Evolutionary conservation across 371 early-diverging fungal genomes (phyloP).

Genomic region (Vittaforma corneae): DNA sequence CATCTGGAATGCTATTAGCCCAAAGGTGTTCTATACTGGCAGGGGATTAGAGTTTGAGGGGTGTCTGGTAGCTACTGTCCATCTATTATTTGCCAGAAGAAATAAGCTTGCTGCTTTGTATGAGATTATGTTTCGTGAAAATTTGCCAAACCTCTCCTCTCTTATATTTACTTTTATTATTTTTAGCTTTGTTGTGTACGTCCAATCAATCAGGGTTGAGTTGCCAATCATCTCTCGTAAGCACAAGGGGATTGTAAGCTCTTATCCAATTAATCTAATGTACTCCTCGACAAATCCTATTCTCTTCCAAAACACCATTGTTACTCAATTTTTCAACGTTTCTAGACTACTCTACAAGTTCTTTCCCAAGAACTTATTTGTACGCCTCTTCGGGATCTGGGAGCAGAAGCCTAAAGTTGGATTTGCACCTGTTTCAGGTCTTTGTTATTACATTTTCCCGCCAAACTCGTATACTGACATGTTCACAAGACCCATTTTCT

Average conservation of each 20-base stretch:
- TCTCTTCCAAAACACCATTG: slow-evolving; percentile 91
- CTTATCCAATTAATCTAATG: slow-evolving; percentile 94
- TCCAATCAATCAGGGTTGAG: slow-evolving; percentile 97
- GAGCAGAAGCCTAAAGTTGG: slow-evolving; percentile 65
- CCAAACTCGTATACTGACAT: slow-evolving; percentile 73
- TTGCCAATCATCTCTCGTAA: slow-evolving; percentile 88
- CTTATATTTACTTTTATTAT: slow-evolving; percentile 74
- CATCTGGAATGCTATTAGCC: slow-evolving; percentile 94
- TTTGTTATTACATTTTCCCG: slow-evolving; percentile 91
- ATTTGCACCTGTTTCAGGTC: slow-evolving; percentile 75
- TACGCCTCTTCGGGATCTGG: slow-evolving; percentile 90
- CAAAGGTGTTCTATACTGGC: slow-evolving; percentile 85
- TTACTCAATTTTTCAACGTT: slow-evolving; percentile 81
- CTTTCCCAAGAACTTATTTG: slow-evolving; percentile 81
- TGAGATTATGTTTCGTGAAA: slow-evolving; percentile 89
- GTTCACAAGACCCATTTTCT: slow-evolving; percentile 75
- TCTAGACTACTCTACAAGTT: slow-evolving; percentile 84
- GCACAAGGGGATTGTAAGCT: slow-evolving; percentile 83
- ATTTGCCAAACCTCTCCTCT: slow-evolving; percentile 87
- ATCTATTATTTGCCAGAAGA: slow-evolving; percentile 77
- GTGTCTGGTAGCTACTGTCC: slow-evolving; percentile 82
- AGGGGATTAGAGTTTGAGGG: slow-evolving; percentile 97
- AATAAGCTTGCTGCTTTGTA: slow-evolving; percentile 91
- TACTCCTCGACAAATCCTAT: slow-evolving; percentile 99
- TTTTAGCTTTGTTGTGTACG: slow-evolving; percentile 88